Percentiles rank a stretch among this genome's conserved stretches.
phyloP scores from a whole-genome alignment of 176 grass and related monocot genomes.

The barley (Hordeum vulgare) region MorexV3_pseudomolecules_assembly NC_058524.1:92791404-92791903 shows the following conservation, averaged over 20 bases:
- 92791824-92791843: too few species aligned
- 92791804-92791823: too few species aligned
- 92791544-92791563: background rate
- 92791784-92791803: too few species aligned
- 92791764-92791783: too few species aligned
- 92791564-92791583: background rate
- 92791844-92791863: too few species aligned
- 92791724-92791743: too few species aligned
- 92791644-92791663: background rate
- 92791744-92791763: too few species aligned
- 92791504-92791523: background rate
- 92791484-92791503: background rate
- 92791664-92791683: slow-evolving; percentile 15
- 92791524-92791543: background rate
- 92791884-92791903: too few species aligned
- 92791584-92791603: background rate
- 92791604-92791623: background rate
- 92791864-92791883: too few species aligned
- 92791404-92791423: slow-evolving; percentile 88
- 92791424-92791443: slow-evolving; percentile 79
- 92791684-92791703: background rate
- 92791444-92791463: slow-evolving; percentile 72
- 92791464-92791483: slow-evolving; percentile 51
- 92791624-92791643: background rate
- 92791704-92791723: too few species aligned